Base-by-base conservation (phyloP, 768 basidiomycete species). In the Termitomyces sp. region DNA sequence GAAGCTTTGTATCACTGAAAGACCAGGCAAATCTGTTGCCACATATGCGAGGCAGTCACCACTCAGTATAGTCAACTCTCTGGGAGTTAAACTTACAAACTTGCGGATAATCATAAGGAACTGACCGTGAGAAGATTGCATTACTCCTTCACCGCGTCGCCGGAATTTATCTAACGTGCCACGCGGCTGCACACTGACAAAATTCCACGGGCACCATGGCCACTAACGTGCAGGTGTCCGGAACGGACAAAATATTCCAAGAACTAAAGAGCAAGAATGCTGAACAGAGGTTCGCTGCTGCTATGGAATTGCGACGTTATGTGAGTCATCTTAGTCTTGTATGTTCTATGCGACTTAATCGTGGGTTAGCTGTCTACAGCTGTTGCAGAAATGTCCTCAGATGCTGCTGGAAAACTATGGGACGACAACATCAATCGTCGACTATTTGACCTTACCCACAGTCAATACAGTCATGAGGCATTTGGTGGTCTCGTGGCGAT, bases 401-500 rank as follows among this genome's bases (percentile, higher is more conserved):
- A 93, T 63, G 85, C 85, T 13, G 87, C 88, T 10, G 82, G 85
- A 0, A 91, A 92, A 68, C 74, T 93, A 49, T 94, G 91, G 91
- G 90, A 93, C 60, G 88, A 92, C 62, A 85, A 84, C 56, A 88
- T 95, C 64, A 93, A 87, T 68, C 81, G 84, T 61, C 77, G 85
- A 37, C 76, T 95, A 53, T 92, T 93, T 67, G 88, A 90, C 63
- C 81, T 94, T 45, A 87, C 91, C 57, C 92, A 95, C 67, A 91
- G 89, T 65, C 86, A 86, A 67, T 87, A 85, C 67, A 83, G 79
- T 52, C 76, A 80, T 24, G 93, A 95, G 70, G 89, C 91, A 62
- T 82, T 94, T 54, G 95, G 93, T 14, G 95, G 93, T 34, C 75
- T 98, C 34, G 72, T 88, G 55, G 95, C 94, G 24, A 97, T 97